Percentiles rank a stretch among this genome's conserved stretches.
Evolutionary conservation across 1,139 yeast genomes (phyloP).

Genomic region (Trichomonascaceae sp.): DNA sequence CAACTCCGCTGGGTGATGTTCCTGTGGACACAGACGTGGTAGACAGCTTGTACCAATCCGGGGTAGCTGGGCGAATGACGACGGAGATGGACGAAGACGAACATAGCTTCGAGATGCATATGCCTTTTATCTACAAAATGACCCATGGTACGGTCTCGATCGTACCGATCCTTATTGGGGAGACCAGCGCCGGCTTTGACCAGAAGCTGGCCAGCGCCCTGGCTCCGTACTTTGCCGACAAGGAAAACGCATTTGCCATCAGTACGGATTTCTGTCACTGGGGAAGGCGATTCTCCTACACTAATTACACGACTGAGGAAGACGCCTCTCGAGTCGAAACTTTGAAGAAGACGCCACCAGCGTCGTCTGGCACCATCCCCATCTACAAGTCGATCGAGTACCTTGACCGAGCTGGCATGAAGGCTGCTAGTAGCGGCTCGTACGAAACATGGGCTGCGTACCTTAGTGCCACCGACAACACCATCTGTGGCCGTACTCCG

Average conservation of each 20-base stretch:
- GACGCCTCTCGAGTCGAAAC: slow-evolving; percentile 5
- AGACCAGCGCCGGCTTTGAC: slow-evolving; percentile 36
- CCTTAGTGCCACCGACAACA: slow-evolving; percentile 59
- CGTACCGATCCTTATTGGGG: slow-evolving; percentile 74
- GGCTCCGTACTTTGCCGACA: slow-evolving; percentile 41
- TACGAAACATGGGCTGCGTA: slow-evolving; percentile 53
- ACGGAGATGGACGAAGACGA: slow-evolving; percentile 62
- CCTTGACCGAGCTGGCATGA: slow-evolving; percentile 61
- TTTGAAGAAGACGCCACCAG: slow-evolving; percentile 6
- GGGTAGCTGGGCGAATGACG: slow-evolving; percentile 44
- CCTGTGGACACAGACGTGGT: slow-evolving; percentile 41
- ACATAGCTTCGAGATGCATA: slow-evolving; percentile 92
- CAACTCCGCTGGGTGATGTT: slow-evolving; percentile 72
- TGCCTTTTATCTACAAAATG: slow-evolving; percentile 53
- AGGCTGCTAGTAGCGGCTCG: slow-evolving; percentile 41
- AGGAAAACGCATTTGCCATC: slow-evolving; percentile 55
- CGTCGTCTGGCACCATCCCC: slow-evolving; percentile 22
- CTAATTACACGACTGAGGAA: slow-evolving; percentile 34
- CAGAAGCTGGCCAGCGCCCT: slow-evolving; percentile 36
- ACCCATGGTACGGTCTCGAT: slow-evolving; percentile 34
- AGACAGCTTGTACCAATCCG: slow-evolving; percentile 25
- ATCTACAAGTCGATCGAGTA: slow-evolving; percentile 61
- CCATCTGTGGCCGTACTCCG: slow-evolving; percentile 91
- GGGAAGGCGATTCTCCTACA: slow-evolving; percentile 73
- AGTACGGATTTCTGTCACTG: slow-evolving; percentile 96